phyloP scores from a whole-genome alignment of 192 early-diverging fungal genomes.

The Coemansia sp. region DNA sequence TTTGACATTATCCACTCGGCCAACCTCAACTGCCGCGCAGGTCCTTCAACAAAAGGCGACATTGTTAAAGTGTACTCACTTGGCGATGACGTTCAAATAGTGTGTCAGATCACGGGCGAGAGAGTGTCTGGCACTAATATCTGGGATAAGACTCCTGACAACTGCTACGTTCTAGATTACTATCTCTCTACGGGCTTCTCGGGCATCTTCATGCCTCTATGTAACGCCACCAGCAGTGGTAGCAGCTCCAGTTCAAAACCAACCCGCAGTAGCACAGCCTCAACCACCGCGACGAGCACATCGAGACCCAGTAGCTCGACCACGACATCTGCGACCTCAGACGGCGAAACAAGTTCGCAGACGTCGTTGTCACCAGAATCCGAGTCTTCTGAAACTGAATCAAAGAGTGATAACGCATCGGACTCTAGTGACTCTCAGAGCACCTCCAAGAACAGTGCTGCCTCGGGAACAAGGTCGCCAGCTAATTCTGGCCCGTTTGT shows the following conservation, averaged over 20 bases:
- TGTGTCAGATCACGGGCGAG: conserved; percentile 44
- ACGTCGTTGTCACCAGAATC: background rate
- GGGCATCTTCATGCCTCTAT: conserved; percentile 22
- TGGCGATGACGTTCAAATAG: conserved; percentile 44
- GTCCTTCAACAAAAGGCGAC: conserved; percentile 28
- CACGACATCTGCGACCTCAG: background rate
- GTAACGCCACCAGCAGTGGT: background rate
- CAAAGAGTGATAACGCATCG: background rate
- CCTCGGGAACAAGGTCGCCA: background rate
- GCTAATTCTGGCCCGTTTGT: background rate
- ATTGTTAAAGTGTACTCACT: conserved; percentile 40
- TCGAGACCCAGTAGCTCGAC: background rate
- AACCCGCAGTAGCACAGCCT: background rate
- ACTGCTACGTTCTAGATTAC: conserved; percentile 55
- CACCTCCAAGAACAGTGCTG: background rate
- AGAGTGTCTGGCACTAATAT: conserved; percentile 27
- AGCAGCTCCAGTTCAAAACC: background rate
- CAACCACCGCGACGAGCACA: background rate
- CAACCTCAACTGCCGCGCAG: conserved; percentile 50
- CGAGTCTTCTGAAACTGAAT: background rate
- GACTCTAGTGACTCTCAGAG: background rate
- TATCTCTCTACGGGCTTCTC: conserved; percentile 44
- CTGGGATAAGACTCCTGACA: conserved; percentile 54
- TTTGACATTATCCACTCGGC: conserved; percentile 38
- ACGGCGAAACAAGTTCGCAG: background rate